Percentiles rank a stretch among this genome's conserved stretches.
phyloP scores from a whole-genome alignment of 805 yeast species.

The Pichia occidentalis region DNA sequence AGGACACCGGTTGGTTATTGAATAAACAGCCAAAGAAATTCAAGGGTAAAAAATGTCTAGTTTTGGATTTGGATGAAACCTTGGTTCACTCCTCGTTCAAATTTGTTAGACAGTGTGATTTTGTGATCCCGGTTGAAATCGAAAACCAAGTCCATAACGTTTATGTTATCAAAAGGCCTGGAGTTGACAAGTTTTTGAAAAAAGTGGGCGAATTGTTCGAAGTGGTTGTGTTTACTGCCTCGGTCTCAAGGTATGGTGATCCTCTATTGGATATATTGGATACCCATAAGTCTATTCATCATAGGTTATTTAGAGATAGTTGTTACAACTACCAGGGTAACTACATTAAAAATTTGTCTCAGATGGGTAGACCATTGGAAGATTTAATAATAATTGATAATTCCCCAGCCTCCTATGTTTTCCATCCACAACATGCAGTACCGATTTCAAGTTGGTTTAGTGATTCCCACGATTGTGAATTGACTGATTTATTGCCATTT shows the following conservation, averaged over 20 bases:
- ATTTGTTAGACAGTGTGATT: conserved; percentile 86
- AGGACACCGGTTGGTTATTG: conserved; percentile 60
- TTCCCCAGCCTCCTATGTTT: conserved; percentile 96
- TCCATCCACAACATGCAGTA: conserved; percentile 96
- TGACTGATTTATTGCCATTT: conserved; percentile 84
- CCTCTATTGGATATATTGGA: conserved; percentile 89
- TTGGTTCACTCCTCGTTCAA: conserved; percentile 94
- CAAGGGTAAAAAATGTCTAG: conserved; percentile 71
- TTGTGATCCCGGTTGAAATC: conserved; percentile 95
- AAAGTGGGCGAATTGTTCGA: conserved; percentile 83
- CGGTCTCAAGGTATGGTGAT: conserved; percentile 92
- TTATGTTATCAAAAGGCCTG: conserved; percentile 95
- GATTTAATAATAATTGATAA: conserved; percentile 90
- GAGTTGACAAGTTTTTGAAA: conserved; percentile 87
- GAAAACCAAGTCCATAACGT: conserved; percentile 90
- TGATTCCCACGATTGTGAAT: conserved; percentile 94
- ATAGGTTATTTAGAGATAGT: conserved; percentile 87
- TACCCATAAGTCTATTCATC: conserved; percentile 68
- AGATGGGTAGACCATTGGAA: conserved; percentile 83
- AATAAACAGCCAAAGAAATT: conserved; percentile 46
- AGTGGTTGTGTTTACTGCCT: conserved; percentile 95
- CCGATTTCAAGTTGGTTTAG: conserved; percentile 98
- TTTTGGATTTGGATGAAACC: conserved; percentile 92
- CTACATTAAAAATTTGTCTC: conserved; percentile 88
- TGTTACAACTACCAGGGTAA: conserved; percentile 93